A percentile compares a stretch with the other conserved stretches of the same genome.
Conservation (phyloP, 108 stramenopile species). For the Nitzschia inconspicua region DNA sequence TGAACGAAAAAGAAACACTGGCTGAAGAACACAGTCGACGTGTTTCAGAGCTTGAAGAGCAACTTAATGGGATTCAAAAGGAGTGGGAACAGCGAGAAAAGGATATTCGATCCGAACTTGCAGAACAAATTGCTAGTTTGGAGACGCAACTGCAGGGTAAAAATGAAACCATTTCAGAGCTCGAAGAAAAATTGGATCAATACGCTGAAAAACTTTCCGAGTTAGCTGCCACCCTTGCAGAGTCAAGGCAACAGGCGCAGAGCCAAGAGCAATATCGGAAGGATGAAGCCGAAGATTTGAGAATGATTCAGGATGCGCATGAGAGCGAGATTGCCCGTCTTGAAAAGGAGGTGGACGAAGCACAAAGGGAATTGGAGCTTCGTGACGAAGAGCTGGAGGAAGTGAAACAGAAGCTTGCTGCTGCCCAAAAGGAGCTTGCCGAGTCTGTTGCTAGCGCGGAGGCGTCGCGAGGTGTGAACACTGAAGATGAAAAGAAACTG, state of each 20-base stretch:
- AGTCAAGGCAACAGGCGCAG: conserved; percentile 39
- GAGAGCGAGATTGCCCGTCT: conserved; percentile 41
- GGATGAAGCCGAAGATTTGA: conserved; percentile 48
- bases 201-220: conserved; percentile 47
- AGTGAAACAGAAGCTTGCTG: conserved; percentile 4
- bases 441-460: no score
- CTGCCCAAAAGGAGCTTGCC: not conserved
- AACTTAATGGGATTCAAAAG: conserved; percentile 13
- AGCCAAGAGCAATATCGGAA: conserved; percentile 43
- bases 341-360: conserved; percentile 43
- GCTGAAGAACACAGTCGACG: conserved; percentile 11
- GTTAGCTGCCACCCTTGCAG: conserved; percentile 36
- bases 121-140: no score
- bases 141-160: no score
- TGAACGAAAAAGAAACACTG: conserved; percentile 14
- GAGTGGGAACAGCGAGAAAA: conserved; percentile 13
- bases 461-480: no score
- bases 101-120: conserved; percentile 10
- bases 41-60: conserved; percentile 4
- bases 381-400: conserved; percentile 43
- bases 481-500: conserved; percentile 15
- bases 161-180: conserved; percentile 24
- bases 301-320: conserved; percentile 46
- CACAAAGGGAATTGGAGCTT: conserved; percentile 30
- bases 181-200: conserved; percentile 31